Evolutionary conservation across 257 asterid genomes (phyloP), one percentile per base, ranked within the genome.

Genomic region (Ajuga chamaepitys): DNA sequence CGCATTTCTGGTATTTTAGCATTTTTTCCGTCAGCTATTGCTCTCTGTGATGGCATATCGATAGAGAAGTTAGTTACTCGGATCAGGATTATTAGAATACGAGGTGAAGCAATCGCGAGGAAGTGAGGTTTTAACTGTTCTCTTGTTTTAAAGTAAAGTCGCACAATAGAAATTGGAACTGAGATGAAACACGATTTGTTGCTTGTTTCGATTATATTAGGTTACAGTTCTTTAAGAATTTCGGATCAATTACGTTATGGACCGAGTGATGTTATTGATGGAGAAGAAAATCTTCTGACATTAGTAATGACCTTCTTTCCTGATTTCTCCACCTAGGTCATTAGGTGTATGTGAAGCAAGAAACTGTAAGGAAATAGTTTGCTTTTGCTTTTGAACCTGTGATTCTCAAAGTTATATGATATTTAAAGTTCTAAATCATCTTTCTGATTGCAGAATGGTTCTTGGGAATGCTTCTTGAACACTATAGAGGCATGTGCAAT

Each of bases 401-500:
- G 75, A 28, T 68, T 68, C 5, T 74, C 48, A 17, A n/a, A 42
- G 8, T 34, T 67, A 7, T 51, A 51, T 30, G 18, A 11, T 17
- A 17, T 25, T 9, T n/a, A 21, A 30, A 16, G 38, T 21, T 58
- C 51, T 77, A 44, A 25, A 9, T 57, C 56, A n/a, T 58, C 10
- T 73, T 24, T 44, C 12, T 71, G 69, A 21, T 58, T 78, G 79
- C 89, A 93, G 97, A 97, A 93, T 64, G 97, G 99, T 32, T 28
- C 54, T 6, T 70, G 59, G 54, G 99, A 93, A 59, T 93, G 99
- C 78, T 50, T 87, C 46, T 70, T 89, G 82, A 88, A 93, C 82
- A 72, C 80, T 52, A 84, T 93, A 58, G 99, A 93, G 83, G 86
- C 95, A 3, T 93, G 99, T 78, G 97, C 99, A 5, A 89, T 93